A percentile compares a stretch with the other conserved stretches of the same genome.
Evolutionary conservation across 2,329 filamentous ascomycete species (phyloP).

Genomic region (Ophiostoma tasmaniense): DNA sequence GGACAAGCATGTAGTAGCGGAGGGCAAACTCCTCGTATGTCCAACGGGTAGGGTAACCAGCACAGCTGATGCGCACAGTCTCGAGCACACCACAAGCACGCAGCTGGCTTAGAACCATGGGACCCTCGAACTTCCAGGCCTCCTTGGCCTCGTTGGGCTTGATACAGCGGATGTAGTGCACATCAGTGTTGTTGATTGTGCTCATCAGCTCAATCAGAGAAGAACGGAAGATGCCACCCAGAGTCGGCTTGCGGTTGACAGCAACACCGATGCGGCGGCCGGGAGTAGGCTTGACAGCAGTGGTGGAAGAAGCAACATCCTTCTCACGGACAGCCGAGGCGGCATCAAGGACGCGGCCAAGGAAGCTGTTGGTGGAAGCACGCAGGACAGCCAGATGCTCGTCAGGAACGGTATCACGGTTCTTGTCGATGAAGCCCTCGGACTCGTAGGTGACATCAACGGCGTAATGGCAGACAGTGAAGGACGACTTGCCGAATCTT

Average conservation of each 20-base stretch:
- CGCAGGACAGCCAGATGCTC: constrained; percentile 93
- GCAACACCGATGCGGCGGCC: constrained; percentile 85
- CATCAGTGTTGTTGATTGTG: constrained; percentile 95
- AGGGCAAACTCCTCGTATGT: constrained; percentile 98
- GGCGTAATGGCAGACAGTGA: constrained; percentile 97
- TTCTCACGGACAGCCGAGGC: constrained; percentile 85
- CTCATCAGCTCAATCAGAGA: constrained; percentile 96
- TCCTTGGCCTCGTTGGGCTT: constrained; percentile 97
- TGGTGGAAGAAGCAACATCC: constrained; percentile 59
- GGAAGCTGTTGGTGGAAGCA: constrained; percentile 75
- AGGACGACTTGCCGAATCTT: constrained; percentile 90
- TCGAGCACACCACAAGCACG: constrained; percentile 98
- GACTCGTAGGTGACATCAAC: constrained; percentile 98
- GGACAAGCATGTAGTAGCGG: constrained; percentile 96
- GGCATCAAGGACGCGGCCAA: constrained; percentile 74
- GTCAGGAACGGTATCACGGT: constrained; percentile 94
- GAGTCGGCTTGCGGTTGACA: constrained; percentile 89
- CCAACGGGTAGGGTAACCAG: constrained; percentile 95
- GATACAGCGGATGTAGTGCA: constrained; percentile 98
- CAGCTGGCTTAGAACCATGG: constrained; percentile 96
- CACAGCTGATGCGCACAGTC: constrained; percentile 94
- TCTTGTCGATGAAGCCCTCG: constrained; percentile 99
- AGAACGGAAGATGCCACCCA: constrained; percentile 97
- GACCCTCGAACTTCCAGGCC: constrained; percentile 95
- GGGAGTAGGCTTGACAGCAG: constrained; percentile 68